Evolutionary conservation across 495 filamentous ascomycete species (phyloP), one percentile per base, ranked within the genome.

Genomic region (Neurospora sp.): DNA sequence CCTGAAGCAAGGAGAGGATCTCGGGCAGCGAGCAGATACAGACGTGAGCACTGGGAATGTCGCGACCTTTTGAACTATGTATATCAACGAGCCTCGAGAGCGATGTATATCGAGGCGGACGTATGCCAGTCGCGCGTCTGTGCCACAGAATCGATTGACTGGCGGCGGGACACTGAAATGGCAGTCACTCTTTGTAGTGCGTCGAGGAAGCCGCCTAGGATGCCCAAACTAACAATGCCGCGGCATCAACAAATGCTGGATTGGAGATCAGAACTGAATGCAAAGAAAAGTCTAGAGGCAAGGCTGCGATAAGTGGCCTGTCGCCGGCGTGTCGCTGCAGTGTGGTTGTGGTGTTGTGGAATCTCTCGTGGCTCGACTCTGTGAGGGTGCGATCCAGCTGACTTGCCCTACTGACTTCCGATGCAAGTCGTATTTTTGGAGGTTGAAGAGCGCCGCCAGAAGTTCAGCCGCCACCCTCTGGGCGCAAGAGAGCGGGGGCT

Each of bases 401-500:
- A 34, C 54, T 66, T 66, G 54, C 54, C 54, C 54, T 66, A 66
- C 28, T 66, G 28, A 66, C 28, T 34, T 66, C 15, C 2, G 54
- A 66, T 66, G 28, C 54, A 66, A 66, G 28, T 66, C 54, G 54
- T 31, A 34, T 66, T 66, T 74, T 70, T 71, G 66, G 71, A 72
- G 73, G 75, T 76, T 71, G 70, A 69, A 70, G 72, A 71, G 69
- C 70, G 19, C 54, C 54, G 54, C 34, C 54, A 66, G 28, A 34
- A 66, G 54, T 66, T 34, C 75, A 72, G 70, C 62, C 70, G 73
- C 73, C 70, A 72, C 70, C 38, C 45, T 34, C 73, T 73, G 62
- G 66, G 11, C 17, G 71, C 15, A 42, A 39, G 54, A 34, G 28
- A 48, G 73, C 43, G 69, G 74, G 62, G 69, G 73, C 75, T 75